phyloP scores from a whole-genome alignment of 1,284 basidiomycete species.

The Calocybe gambosa region DNA sequence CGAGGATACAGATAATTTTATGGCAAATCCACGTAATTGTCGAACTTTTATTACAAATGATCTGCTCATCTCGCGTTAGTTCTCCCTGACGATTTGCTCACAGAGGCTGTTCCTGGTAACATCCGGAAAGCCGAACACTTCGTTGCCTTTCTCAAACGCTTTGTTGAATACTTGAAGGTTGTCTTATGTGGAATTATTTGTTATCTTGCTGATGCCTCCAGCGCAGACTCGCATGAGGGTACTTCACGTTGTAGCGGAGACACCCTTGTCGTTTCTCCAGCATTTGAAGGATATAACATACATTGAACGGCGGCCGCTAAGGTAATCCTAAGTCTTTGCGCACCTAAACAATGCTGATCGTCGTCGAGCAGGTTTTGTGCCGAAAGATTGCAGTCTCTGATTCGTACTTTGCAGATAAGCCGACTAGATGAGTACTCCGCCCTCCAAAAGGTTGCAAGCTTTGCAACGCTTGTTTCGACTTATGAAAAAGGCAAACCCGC shows the following conservation, averaged over 20 bases:
- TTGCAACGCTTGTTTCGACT: constrained; percentile 95
- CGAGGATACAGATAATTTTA: constrained; percentile 77
- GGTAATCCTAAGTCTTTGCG: constrained; percentile 39
- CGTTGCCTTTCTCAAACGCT: constrained; percentile 95
- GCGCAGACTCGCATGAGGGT: constrained; percentile 94
- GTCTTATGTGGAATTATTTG: background rate
- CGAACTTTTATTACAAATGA: background rate
- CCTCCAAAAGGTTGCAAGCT: constrained; percentile 93
- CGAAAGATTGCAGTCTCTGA: constrained; percentile 90
- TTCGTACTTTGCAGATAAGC: constrained; percentile 88
- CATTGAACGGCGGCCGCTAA: constrained; percentile 93
- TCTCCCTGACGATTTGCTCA: constrained; percentile 90
- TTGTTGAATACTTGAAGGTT: constrained; percentile 98
- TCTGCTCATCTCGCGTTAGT: constrained; percentile 38
- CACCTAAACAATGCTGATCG: constrained; percentile 4
- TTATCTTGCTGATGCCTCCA: background rate
- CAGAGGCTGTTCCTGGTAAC: constrained; percentile 96
- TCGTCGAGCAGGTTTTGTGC: constrained; percentile 77
- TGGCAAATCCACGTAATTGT: constrained; percentile 80
- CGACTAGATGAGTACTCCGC: constrained; percentile 89
- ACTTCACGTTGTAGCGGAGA: constrained; percentile 98
- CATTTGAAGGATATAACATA: constrained; percentile 99
- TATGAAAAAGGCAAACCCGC: constrained; percentile 83
- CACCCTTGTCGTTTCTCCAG: constrained; percentile 95
- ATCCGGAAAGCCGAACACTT: constrained; percentile 99